Conservation (phyloP, 352 stramenopile species). For the Phytophthora pisi region DNA sequence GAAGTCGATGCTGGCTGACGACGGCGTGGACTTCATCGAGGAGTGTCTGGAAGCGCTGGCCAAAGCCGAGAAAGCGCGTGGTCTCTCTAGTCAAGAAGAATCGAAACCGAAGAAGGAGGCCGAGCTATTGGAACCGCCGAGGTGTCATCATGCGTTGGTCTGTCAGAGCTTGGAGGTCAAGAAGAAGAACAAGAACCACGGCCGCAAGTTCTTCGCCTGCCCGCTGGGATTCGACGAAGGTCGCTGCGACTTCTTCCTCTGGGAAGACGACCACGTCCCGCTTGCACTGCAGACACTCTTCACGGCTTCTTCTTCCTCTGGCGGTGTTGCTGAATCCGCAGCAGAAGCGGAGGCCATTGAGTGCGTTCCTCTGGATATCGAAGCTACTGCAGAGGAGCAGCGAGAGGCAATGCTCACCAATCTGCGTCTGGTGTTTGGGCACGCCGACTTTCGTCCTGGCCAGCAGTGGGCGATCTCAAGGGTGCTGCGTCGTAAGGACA, state of each 20-base stretch:
- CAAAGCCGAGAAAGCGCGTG: conserved; percentile 36
- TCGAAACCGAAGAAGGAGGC: conserved; percentile 9
- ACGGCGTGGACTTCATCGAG: conserved; percentile 81
- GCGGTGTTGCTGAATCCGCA: conserved; percentile 19
- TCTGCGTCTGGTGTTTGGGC: conserved; percentile 85
- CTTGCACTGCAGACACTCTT: conserved; percentile 67
- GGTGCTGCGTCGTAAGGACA: conserved; percentile 64
- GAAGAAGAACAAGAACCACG: conserved; percentile 88
- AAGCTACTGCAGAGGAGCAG: conserved; percentile 48
- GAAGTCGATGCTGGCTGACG: conserved; percentile 35
- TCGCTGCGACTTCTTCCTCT: conserved; percentile 85
- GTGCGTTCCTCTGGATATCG: conserved; percentile 62
- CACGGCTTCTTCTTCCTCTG: conserved; percentile 18
- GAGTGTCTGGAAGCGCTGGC: conserved; percentile 73
- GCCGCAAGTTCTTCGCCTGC: conserved; percentile 75
- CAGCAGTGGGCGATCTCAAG: conserved; percentile 88
- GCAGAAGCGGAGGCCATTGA: conserved; percentile 36
- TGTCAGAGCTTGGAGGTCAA: conserved; percentile 75
- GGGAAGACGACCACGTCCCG: conserved; percentile 80
- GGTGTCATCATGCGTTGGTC: conserved; percentile 70
- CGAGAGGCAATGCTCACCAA: conserved; percentile 66
- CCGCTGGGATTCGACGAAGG: conserved; percentile 75
- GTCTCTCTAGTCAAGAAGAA: conserved; percentile 4
- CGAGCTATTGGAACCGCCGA: conserved; percentile 40
- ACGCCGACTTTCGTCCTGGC: conserved; percentile 76